Conservation (phyloP, 2,329 filamentous ascomycete genomes). For the Ascochyta viciae-villosae region DNA sequence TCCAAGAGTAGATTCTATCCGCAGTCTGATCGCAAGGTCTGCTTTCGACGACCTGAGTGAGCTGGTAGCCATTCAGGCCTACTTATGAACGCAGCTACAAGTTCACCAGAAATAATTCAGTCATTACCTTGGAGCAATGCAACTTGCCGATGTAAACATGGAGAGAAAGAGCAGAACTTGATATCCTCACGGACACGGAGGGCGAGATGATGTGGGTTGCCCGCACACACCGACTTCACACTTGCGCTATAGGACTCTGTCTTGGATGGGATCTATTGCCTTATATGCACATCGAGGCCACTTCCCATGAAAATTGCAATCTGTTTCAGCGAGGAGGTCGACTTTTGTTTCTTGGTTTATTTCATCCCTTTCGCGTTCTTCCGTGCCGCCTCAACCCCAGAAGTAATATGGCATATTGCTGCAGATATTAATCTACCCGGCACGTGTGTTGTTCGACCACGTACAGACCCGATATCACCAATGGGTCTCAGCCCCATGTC, state of each 20-base stretch:
- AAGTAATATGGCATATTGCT: conserved; percentile 37
- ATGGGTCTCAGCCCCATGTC: not conserved
- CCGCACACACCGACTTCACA: not conserved
- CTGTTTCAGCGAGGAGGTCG: too few species aligned
- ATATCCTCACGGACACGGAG: not conserved
- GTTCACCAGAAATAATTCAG: too few species aligned
- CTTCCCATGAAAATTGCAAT: too few species aligned
- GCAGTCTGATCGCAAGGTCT: too few species aligned
- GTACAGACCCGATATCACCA: conserved; percentile 16
- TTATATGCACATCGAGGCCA: too few species aligned
- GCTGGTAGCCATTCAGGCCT: not conserved
- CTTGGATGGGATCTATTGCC: too few species aligned
- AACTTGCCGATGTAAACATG: not conserved
- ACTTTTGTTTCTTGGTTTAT: conserved; percentile 8
- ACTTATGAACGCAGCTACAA: not conserved
- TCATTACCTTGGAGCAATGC: not conserved
- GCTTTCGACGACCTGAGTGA: not conserved
- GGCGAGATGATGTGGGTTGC: not conserved
- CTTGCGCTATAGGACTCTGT: not conserved
- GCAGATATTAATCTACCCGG: conserved; percentile 45
- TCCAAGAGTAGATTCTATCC: too few species aligned
- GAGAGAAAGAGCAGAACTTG: not conserved
- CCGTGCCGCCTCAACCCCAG: conserved; percentile 22
- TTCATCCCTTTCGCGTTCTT: conserved; percentile 12
- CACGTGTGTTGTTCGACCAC: conserved; percentile 25